Percentiles rank a stretch among this genome's conserved stretches.
These are phyloP conservation scores for Postia placenta DNA, from an alignment of 768 basidiomycete genomes.

Conservation along the genomic window DNA sequence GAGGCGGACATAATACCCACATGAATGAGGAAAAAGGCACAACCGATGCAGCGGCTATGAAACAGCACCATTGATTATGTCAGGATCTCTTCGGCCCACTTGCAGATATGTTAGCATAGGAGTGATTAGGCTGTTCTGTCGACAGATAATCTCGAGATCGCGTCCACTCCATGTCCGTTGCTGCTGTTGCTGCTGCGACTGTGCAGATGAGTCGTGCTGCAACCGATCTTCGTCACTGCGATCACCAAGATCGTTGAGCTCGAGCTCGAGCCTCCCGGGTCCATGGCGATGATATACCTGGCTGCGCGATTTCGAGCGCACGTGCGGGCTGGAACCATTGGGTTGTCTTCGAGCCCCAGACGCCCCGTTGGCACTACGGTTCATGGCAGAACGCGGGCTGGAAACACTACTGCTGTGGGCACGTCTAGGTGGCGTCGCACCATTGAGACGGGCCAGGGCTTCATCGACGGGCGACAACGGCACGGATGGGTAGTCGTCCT, in stretches of 20 bases:
- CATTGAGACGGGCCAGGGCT: conserved; percentile 28
- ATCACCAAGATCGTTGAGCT: conserved; percentile 29
- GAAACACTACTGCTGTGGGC: conserved; percentile 2
- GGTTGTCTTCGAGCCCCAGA: conserved; percentile 10
- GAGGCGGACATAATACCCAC: background rate
- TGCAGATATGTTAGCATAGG: conserved; percentile 63
- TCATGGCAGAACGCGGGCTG: conserved; percentile 19
- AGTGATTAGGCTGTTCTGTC: conserved; percentile 85
- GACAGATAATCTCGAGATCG: conserved; percentile 78
- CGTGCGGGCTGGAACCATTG: conserved; percentile 28
- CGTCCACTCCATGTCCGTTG: conserved; percentile 69
- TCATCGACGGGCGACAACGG: conserved; percentile 26
- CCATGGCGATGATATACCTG: conserved; percentile 59
- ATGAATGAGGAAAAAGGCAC: background rate
- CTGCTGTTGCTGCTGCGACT: conserved; percentile 33
- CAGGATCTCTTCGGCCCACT: conserved; percentile 27
- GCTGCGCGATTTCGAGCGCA: conserved; percentile 67
- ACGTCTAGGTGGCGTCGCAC: background rate
- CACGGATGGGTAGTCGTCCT: conserved; percentile 12
- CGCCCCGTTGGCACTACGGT: conserved; percentile 11
- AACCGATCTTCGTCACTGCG: conserved; percentile 15
- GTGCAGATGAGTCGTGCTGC: conserved; percentile 11
- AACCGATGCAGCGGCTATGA: background rate
- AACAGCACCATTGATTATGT: background rate
- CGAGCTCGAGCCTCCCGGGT: conserved; percentile 58